Base-by-base conservation (phyloP, 441 rosid species). In the Mallotus japonicus region DNA sequence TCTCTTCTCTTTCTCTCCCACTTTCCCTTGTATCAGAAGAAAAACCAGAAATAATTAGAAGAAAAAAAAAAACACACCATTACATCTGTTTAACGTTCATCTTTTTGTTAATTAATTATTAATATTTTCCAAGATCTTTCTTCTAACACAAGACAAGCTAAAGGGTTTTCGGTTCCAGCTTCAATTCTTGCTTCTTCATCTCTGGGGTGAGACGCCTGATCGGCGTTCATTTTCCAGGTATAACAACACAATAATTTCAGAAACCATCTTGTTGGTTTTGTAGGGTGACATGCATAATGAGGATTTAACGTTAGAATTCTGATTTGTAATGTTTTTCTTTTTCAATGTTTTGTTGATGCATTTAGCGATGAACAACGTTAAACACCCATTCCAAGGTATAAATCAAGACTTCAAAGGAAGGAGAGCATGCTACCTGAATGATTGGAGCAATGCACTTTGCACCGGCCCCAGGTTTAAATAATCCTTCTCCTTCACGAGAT, bases 401-500 rank as follows among this genome's bases (percentile, higher is more conserved):
- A 50, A 53, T n/a, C 70, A 80, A 63, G 87, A 85, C 73, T 73
- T 76, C 14, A 73, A 60, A 62, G 84, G 82, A 65, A 80, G 87
- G 67, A 78, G 75, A 76, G 75, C 81, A 55, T 82, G 79, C 32
- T 85, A 85, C 67, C 56, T 54, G 57, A 66, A 73, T 42, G 85
- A 84, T 66, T 84, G 85, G 87, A 51, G 20, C 24, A 57, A 49
- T 28, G 81, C 74, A 24, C 24, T 75, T 2, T 28, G 77, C 28
- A 75, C 72, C 14, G 81, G 87, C 13, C 71, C 78, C 69, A 70
- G 85, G 87, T 84, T 13, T 4, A 47, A 10, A 20, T 11, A 22
- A 3, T 0, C 16, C 49, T 14, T 28, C 47, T 24, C 22, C 3
- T 16, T 50, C 16, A n/a, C 6, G 4, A 47, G 37, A 17, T 60